Evolutionary conservation across 768 basidiomycete genomes (phyloP).

Genomic region (Hebeloma cylindrosporum): DNA sequence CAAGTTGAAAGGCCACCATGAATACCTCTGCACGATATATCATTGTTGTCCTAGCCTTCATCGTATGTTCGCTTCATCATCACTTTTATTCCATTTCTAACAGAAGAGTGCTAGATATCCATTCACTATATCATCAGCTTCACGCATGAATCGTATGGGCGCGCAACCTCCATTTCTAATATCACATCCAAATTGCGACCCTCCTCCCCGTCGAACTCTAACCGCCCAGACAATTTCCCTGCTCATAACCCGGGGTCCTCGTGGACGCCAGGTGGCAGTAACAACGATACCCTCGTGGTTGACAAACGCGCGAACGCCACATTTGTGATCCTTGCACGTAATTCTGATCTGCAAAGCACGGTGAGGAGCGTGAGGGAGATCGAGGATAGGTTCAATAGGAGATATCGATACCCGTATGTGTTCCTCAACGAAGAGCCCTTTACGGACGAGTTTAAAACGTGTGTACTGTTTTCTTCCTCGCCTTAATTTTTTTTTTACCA

Average conservation of each 20-base stretch:
- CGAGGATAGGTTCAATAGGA: conserved; percentile 82
- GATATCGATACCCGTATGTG: conserved; percentile 78
- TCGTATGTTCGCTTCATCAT: conserved; percentile 26
- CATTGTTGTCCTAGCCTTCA: conserved; percentile 30
- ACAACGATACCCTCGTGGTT: conserved; percentile 18
- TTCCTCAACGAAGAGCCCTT: conserved; percentile 85
- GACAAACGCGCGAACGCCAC: conserved; percentile 39
- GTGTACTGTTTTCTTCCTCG: conserved; percentile 20
- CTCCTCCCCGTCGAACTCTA: background rate
- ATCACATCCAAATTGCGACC: conserved; percentile 26
- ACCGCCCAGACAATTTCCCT: conserved; percentile 18
- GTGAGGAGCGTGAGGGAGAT: conserved; percentile 69
- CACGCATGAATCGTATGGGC: conserved; percentile 51
- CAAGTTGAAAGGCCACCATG: conserved; percentile 20
- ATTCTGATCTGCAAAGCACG: conserved; percentile 61
- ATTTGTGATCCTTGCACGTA: conserved; percentile 59
- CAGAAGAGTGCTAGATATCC: conserved; percentile 21
- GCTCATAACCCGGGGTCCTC: conserved; percentile 6
- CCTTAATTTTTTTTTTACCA: background rate
- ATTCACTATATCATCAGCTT: conserved; percentile 51
- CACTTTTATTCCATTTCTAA: conserved; percentile 11
- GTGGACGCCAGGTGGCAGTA: conserved; percentile 13
- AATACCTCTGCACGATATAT: conserved; percentile 35
- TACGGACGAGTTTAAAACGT: conserved; percentile 72
- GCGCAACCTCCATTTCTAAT: conserved; percentile 43